phyloP scores from a whole-genome alignment of 169 alveolate genomes.

The Eimeria falciformis region DNA sequence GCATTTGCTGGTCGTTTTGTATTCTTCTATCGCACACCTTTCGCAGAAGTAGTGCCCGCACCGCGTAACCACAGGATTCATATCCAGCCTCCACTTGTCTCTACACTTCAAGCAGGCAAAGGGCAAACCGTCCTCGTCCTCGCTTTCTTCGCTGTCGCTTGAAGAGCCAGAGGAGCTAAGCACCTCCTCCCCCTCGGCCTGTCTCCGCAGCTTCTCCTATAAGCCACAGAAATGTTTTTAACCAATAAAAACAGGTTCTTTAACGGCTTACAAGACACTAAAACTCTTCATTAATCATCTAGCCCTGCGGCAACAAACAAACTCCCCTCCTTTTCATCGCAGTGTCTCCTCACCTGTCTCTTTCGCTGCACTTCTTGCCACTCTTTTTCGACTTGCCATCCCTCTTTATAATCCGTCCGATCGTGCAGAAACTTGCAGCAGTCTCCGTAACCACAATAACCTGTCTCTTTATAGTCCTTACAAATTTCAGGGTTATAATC shows the following conservation, averaged over 20 bases:
- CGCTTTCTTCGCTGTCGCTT: constrained; percentile 69
- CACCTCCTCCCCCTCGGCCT: constrained; percentile 42
- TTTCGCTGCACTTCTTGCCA: constrained; percentile 91
- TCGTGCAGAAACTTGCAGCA: constrained; percentile 98
- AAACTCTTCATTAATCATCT: too few relatives aligned
- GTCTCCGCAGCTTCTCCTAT: constrained; percentile 46
- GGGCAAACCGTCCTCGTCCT: constrained; percentile 85
- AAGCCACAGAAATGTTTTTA: too few relatives aligned
- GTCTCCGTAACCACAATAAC: constrained; percentile 98
- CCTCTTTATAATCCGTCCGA: constrained; percentile 96
- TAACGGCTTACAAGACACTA: too few relatives aligned
- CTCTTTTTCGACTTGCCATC: constrained; percentile 97
- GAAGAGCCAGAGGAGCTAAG: not conserved
- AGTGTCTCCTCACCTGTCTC: constrained; percentile 80
- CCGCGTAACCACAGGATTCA: constrained; percentile 93
- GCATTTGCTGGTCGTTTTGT: constrained; percentile 79
- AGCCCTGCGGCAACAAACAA: too few relatives aligned
- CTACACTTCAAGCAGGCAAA: constrained; percentile 90
- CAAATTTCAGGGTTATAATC: constrained; percentile 98
- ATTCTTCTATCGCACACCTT: constrained; percentile 91
- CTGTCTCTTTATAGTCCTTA: constrained; percentile 98
- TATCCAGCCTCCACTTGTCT: constrained; percentile 85
- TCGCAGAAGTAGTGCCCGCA: constrained; percentile 97
- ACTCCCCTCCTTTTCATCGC: not conserved
- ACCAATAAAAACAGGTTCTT: too few relatives aligned